These are phyloP conservation scores for Kappamyces sp. DNA, from an alignment of 192 early-diverging fungal species.

Conservation along the genomic window DNA sequence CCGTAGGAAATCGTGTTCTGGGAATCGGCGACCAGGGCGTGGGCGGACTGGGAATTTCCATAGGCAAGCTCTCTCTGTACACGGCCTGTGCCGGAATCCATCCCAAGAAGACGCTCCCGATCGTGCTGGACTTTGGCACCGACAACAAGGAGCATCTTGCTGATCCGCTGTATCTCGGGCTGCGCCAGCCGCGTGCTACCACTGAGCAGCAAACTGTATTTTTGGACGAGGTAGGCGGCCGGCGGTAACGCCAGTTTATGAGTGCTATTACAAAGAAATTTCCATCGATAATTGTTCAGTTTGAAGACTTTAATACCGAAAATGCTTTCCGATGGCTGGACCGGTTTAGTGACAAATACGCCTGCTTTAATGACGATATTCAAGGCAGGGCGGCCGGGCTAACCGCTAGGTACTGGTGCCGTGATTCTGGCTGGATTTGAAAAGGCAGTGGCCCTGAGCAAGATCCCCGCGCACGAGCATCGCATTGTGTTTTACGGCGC, in stretches of 20 bases:
- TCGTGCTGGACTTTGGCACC: conserved; percentile 88
- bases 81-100: conserved; percentile 63
- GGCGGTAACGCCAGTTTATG: conserved; percentile 43
- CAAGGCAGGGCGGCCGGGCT: conserved; percentile 33
- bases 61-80: conserved; percentile 93
- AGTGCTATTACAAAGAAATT: conserved; percentile 59
- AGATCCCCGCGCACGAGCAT: conserved; percentile 65
- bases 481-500: conserved; percentile 91
- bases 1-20: conserved; percentile 75
- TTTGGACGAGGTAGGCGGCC: conserved; percentile 51
- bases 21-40: conserved; percentile 93
- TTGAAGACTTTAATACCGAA: conserved; percentile 93
- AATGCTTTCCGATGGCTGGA: conserved; percentile 84
- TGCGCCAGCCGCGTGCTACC: conserved; percentile 55
- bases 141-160: conserved; percentile 74
- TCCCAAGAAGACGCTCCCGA: conserved; percentile 80
- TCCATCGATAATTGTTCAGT: conserved; percentile 85
- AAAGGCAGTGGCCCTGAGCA: conserved; percentile 57
- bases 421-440: conserved; percentile 75
- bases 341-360: conserved; percentile 66
- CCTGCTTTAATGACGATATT: conserved; percentile 95
- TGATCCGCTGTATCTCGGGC: conserved; percentile 87
- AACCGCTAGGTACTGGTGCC: conserved; percentile 68
- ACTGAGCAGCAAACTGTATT: conserved; percentile 69
- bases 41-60: conserved; percentile 92